Base-by-base conservation (phyloP, 2,329 filamentous ascomycete species). In the Alternaria viburni region DNA sequence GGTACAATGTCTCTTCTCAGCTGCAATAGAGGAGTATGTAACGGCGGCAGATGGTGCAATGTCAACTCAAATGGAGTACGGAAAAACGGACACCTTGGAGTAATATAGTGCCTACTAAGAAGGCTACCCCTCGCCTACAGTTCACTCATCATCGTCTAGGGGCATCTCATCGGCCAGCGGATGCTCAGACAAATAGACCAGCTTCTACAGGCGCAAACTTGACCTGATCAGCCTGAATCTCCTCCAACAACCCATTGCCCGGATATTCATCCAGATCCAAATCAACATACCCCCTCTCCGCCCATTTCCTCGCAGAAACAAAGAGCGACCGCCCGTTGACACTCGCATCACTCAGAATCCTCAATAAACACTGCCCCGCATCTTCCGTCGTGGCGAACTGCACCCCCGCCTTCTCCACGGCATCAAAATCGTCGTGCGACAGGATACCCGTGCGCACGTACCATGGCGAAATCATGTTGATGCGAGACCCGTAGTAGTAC, bases 361-460 rank as follows among this genome's bases (percentile, higher is more conserved):
- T 36, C 10, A 65, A 28, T 6, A 65, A 23, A 21, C 47, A 51
- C 26, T 62, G 47, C 47, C 47, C 47, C 4, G 47, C 47, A 56
- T 66, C 64, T 50, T 64, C 61, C 2, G 19, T 46, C 9, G 49
- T 59, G 5, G 64, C 64, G 19, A 66, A 45, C 32, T 65, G 32
- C 6, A 67, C 56, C 5, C 57, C 62, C 9, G 17, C 21, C 19
- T 45, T 36, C 15, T 55, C 47, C 11, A 62, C 54, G 12, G 55
- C 26, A 21, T 62, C 46, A 26, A 65, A 62, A 19, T 44, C 59
- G 12, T 62, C 59, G 11, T 59, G 21, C 0, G 62, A 26, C 1
- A 67, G 41, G 25, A 67, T 67, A 3, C 60, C 57, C 19, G 57
- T 67, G 28, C 57, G 51, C 13, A 68, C 63, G 17, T 66, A 67